Percentiles rank a stretch among this genome's conserved stretches.
These are phyloP conservation scores for Asterella californica DNA, from an alignment of 225 moss, liverwort and hornwort species.

Conservation along the genomic window DNA sequence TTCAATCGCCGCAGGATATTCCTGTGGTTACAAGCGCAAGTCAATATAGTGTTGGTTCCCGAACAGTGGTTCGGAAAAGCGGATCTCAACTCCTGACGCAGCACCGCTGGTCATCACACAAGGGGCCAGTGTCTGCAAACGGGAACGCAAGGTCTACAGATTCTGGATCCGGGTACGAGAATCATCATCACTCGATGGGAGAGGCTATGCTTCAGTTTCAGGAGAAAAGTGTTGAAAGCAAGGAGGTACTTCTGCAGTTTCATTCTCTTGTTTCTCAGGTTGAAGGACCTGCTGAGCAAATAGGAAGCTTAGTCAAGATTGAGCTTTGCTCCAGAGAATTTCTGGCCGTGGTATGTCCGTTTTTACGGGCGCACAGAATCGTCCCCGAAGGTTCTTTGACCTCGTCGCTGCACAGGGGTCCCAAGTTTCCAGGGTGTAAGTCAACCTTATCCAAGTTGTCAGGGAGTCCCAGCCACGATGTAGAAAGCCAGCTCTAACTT, in stretches of 20 bases:
- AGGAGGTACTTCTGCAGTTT: conserved; percentile 27
- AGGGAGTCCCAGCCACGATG: too few relatives aligned
- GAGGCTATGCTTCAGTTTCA: conserved; percentile 6
- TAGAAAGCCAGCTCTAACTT: too few relatives aligned
- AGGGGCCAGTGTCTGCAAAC: neutral
- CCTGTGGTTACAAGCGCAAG: too few relatives aligned
- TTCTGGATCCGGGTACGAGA: neutral
- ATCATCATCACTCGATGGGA: conserved; percentile 11
- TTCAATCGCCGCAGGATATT: too few relatives aligned
- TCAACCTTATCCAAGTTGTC: too few relatives aligned
- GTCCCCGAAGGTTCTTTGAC: conserved; percentile 38
- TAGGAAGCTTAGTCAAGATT: conserved; percentile 16
- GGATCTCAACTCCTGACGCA: neutral
- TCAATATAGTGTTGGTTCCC: too few relatives aligned
- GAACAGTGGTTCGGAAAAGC: too few relatives aligned
- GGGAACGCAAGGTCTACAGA: neutral
- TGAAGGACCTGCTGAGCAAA: conserved; percentile 28
- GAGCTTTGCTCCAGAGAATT: conserved; percentile 15
- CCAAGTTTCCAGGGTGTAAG: too few relatives aligned
- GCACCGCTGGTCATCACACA: neutral
- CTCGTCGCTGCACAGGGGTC: too few relatives aligned
- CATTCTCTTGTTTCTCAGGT: conserved; percentile 29
- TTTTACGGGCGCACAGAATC: conserved; percentile 27
- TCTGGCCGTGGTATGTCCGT: conserved; percentile 35
- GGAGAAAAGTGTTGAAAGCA: conserved; percentile 21